Percentiles rank a stretch among this genome's conserved stretches.
Evolutionary conservation across 2,329 filamentous ascomycete genomes (phyloP).

Genomic region (Coniella lustricola): DNA sequence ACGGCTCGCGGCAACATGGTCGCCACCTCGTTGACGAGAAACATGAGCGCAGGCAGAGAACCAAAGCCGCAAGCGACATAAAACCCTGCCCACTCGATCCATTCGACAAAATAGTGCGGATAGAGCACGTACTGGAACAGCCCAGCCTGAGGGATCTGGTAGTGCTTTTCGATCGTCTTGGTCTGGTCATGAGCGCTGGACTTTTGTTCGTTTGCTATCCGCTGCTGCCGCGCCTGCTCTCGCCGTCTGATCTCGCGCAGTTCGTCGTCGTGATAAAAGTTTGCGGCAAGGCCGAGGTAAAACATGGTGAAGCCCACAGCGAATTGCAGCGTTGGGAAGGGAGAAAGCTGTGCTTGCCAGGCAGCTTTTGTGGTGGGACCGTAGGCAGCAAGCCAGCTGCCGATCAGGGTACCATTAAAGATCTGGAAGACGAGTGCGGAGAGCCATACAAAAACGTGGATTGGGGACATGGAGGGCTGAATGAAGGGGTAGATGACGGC

Average conservation of each 20-base stretch:
- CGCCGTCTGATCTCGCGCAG: constrained; percentile 77
- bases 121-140: constrained; percentile 78
- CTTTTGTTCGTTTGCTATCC: constrained; percentile 24
- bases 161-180: constrained; percentile 65
- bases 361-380: constrained; percentile 54
- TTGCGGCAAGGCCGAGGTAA: constrained; percentile 66
- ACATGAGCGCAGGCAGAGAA: constrained; percentile 70
- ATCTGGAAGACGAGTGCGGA: constrained; percentile 69
- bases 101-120: constrained; percentile 94
- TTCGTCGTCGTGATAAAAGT: constrained; percentile 85
- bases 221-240: constrained; percentile 54
- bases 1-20: constrained; percentile 85
- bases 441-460: constrained; percentile 62
- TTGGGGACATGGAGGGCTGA: constrained; percentile 88
- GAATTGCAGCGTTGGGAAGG: constrained; percentile 38
- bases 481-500: constrained; percentile 75
- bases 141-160: constrained; percentile 77
- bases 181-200: constrained; percentile 21
- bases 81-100: constrained; percentile 92
- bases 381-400: constrained; percentile 76
- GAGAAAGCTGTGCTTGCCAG: constrained; percentile 36
- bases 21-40: constrained; percentile 79
- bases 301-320: constrained; percentile 66
- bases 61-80: constrained; percentile 64
- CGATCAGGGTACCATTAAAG: constrained; percentile 69